phyloP scores from a whole-genome alignment of 139 green algal genomes.

The Chlamydomonas sp. region DNA sequence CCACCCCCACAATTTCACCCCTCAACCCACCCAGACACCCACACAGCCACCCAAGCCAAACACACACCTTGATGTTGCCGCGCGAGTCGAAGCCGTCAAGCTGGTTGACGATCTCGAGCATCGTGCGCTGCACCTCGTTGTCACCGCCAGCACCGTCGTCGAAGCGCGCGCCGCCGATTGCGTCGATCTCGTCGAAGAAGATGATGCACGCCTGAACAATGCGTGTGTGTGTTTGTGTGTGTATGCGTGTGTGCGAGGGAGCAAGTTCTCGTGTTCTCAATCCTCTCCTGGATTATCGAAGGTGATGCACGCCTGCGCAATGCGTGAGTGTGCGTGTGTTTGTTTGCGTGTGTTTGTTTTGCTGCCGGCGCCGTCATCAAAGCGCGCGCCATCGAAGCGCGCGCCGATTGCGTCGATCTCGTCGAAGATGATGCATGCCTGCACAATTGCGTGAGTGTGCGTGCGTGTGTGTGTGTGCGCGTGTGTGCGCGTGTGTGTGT shows the following conservation, averaged over 20 bases:
- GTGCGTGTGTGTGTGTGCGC: constrained; percentile 1
- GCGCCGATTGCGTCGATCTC: constrained; percentile 97
- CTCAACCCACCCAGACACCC: too few relatives aligned
- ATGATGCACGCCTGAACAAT: too few relatives aligned
- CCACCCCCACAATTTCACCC: too few relatives aligned
- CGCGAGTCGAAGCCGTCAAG: constrained; percentile 92
- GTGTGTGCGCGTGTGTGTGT: neutral
- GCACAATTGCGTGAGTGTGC: neutral
- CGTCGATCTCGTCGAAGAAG: constrained; percentile 98
- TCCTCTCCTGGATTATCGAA: too few relatives aligned
- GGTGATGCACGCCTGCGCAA: too few relatives aligned
- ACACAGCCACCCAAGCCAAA: too few relatives aligned
- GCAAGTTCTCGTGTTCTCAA: too few relatives aligned
- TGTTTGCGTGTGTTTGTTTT: too few relatives aligned
- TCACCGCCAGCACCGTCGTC: constrained; percentile 93
- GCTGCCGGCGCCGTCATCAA: too few relatives aligned
- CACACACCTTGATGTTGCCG: constrained; percentile 95
- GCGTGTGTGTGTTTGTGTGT: too few relatives aligned
- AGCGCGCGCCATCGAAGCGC: constrained; percentile 92
- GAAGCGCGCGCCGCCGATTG: constrained; percentile 93
- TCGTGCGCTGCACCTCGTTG: constrained; percentile 99
- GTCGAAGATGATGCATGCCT: constrained; percentile 87
- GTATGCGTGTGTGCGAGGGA: too few relatives aligned
- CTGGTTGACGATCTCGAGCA: constrained; percentile 99
- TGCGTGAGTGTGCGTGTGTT: too few relatives aligned